A percentile compares a stretch with the other conserved stretches of the same genome.
Evolutionary conservation across 352 stramenopile species (phyloP).

Genomic region (Phytophthora constricta): DNA sequence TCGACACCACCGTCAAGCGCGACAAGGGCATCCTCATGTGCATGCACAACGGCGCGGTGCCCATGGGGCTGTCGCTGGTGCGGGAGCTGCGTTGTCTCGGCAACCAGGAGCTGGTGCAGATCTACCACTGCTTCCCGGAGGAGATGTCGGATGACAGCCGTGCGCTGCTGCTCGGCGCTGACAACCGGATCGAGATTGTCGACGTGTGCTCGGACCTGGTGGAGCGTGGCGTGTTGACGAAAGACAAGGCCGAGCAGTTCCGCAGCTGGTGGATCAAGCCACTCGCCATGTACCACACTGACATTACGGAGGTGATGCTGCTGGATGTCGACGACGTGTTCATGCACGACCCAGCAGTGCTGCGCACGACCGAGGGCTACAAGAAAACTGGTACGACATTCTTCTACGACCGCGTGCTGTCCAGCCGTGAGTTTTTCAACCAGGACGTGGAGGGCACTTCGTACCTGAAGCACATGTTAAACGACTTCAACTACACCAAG

Average conservation of each 20-base stretch:
- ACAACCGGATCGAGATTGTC: conserved; percentile 53
- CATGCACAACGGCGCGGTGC: conserved; percentile 46
- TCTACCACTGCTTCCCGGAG: conserved; percentile 57
- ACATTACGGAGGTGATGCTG: conserved; percentile 54
- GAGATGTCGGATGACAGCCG: conserved; percentile 47
- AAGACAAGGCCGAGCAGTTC: conserved; percentile 30
- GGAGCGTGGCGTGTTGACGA: conserved; percentile 20
- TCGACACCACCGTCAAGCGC: conserved; percentile 26
- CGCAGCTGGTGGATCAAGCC: conserved; percentile 55
- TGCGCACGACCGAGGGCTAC: conserved; percentile 46
- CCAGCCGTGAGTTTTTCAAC: conserved; percentile 55
- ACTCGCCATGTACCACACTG: conserved; percentile 50
- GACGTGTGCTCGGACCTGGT: conserved; percentile 49
- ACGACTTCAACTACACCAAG: conserved; percentile 57
- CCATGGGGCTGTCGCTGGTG: conserved; percentile 55
- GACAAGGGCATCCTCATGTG: conserved; percentile 53
- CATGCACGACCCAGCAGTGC: conserved; percentile 39
- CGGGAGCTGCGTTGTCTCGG: conserved; percentile 53
- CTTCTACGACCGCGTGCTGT: conserved; percentile 71
- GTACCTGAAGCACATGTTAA: conserved; percentile 49
- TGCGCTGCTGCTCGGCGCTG: conserved; percentile 33
- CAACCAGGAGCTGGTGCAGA: conserved; percentile 52
- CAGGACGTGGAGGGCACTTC: conserved; percentile 32
- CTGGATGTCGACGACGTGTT: conserved; percentile 56
- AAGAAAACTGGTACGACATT: conserved; percentile 55